Conservation (phyloP, 257 asterid species). For the Coffea eugenioides region DNA sequence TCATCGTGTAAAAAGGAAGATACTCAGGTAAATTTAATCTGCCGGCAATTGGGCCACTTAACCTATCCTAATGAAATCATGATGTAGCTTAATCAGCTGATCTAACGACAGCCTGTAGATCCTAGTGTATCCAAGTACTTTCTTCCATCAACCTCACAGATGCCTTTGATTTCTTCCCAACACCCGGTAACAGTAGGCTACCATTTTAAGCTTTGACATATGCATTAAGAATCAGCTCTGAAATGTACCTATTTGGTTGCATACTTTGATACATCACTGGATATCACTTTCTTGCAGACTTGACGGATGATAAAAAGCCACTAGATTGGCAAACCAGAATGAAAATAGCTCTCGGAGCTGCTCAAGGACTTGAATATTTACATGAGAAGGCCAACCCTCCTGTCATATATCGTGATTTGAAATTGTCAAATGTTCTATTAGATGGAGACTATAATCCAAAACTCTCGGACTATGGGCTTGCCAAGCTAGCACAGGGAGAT, state of each 20-base stretch:
- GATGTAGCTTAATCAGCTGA: background rate
- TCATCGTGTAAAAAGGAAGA: background rate
- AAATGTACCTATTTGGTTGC: background rate
- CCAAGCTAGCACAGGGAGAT: conserved; percentile 68
- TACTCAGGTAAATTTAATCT: background rate
- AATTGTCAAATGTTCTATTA: conserved; percentile 60
- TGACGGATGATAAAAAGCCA: conserved; percentile 40
- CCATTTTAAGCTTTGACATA: background rate
- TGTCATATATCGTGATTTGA: conserved; percentile 70
- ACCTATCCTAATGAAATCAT: background rate
- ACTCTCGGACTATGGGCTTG: conserved; percentile 75
- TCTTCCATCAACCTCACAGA: background rate
- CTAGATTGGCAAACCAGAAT: conserved; percentile 72
- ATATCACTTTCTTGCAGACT: conserved; percentile 33
- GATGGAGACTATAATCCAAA: conserved; percentile 55
- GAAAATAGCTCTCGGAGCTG: conserved; percentile 70
- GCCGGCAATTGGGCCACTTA: background rate
- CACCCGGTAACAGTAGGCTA: background rate
- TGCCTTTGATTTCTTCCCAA: background rate
- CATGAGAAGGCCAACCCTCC: conserved; percentile 85
- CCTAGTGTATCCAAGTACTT: background rate
- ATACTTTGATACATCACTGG: background rate
- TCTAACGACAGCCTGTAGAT: background rate
- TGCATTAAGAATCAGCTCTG: background rate
- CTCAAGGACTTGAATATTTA: conserved; percentile 77